Evolutionary conservation across 2,329 filamentous ascomycete species (phyloP), one percentile per base, ranked within the genome.

Genomic region (Penicillium brasilianum): DNA sequence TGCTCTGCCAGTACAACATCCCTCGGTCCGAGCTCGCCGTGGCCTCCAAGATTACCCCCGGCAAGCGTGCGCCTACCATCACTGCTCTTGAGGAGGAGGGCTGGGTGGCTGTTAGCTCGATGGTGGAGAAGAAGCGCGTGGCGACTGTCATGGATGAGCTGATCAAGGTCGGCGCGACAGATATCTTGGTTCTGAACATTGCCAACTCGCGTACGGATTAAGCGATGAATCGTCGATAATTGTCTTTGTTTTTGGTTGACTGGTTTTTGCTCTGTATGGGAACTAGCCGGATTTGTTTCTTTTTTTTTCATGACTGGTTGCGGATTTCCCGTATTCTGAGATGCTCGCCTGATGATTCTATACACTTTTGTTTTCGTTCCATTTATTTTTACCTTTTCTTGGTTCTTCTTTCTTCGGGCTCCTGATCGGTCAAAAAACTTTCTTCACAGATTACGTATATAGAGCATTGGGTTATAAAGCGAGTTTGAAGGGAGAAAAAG

Each of bases 1-100:
- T 98, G 30, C 87, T 98, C 32, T 98, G 95, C 82, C 93, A 96
- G 74, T 99, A 98, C 84, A 99, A 99, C 80, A 87, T 98, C 61
- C 85, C 91, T 69, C 88, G 93, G 63, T 76, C 79, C 51, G 85
- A 86, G 57, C 86, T 99, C 59, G 72, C 83, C 8, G 81, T 82
- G 34, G 93, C 91, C 9, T 87, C 85, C 50, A 85, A 85, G 69
- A 91, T 98, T 74, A 97, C 95, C 0, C 95, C 95, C 0, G 95
- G 95, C 64, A 97, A 95, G 82, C 90, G 95, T 54, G 93, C 95
- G 2, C 92, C 95, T 2, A 98, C 94, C 2, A 85, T 98, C 69
- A 97, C 91, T n/a, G 83, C 90, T 16, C 83, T 99, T 3, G 94
- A 97, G 68, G 90, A 92, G 73, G 87, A 92, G 58, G 91, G 89